phyloP scores from a whole-genome alignment of 1,284 basidiomycete species.

The Ceratobasidium theobromae region DNA sequence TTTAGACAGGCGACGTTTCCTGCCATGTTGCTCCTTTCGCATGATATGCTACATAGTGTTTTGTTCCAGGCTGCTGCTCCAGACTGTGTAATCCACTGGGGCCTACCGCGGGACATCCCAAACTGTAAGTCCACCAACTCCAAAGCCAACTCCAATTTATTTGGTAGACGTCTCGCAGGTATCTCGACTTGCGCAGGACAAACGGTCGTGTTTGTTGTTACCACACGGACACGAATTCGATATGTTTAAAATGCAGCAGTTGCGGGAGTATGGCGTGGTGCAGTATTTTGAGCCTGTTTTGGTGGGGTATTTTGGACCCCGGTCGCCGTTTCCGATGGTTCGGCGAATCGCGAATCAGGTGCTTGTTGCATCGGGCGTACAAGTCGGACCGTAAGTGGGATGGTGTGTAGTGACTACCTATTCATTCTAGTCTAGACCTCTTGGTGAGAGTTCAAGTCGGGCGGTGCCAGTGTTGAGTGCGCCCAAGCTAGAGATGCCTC shows the following conservation, averaged over 20 bases:
- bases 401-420: neutral
- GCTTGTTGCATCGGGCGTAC: no score
- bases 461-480: no score
- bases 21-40: neutral
- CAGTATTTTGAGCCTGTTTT: neutral
- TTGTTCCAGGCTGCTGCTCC: neutral
- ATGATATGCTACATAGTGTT: neutral
- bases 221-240: neutral
- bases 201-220: neutral
- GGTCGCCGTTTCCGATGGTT: neutral
- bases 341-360: neutral
- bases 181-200: neutral
- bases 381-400: neutral
- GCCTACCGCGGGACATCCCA: neutral
- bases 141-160: neutral
- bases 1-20: neutral
- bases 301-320: neutral
- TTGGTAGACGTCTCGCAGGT: neutral
- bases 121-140: neutral
- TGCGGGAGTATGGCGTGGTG: neutral
- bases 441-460: no score
- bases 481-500: no score
- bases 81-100: conserved; percentile 14
- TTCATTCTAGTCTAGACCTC: no score
- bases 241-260: neutral